Evolutionary conservation across 805 yeast genomes (phyloP), one percentile per base, ranked within the genome.

Genomic region (Zygosaccharomyces pseudorouxii): DNA sequence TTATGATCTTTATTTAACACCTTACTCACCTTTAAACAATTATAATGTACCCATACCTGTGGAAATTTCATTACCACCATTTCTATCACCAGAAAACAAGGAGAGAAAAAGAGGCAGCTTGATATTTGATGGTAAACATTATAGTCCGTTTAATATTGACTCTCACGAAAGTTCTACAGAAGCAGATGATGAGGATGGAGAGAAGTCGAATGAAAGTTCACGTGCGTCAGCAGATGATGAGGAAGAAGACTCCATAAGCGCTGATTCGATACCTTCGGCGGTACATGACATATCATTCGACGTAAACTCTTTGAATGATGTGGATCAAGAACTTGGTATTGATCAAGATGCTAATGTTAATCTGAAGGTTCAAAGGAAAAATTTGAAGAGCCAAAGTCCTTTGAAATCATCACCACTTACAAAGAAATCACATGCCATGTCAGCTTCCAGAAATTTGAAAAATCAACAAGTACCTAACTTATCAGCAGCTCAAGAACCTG

Each of bases 51-150:
- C 76, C 1, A 61, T 71, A 1, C 76, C 76, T 7, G 57, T 69
- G 11, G 71, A 71, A 46, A 59, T 67, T 5, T 49, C 56, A 3
- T 50, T 71, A 7, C 76, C 76, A 8, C 75, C 75, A 4, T 57
- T 52, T 25, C 47, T 71, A 16, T 70, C 74, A 0, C 70, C 71
- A 4, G 47, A 51, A 33, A 70, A 70, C 51, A 66, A 60, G 50
- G 18, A 51, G 3, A 61, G 52, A 27, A 37, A 49, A 9, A 55
- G 70, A 38, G 45, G 49, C 2, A 63, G 67, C 20, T 53, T 71
- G n/a, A 51, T 71, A 0, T 71, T 57, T 52, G 71, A 71, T 48
- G 76, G 76, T 8, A 52, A 54, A 8, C 62, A 62, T 7, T 71
- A 71, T 50, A 70, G 69, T 30, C 59, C 64, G 6, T 62, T 49